phyloP scores from a whole-genome alignment of 192 early-diverging fungal species.

The Backusella luteola region DNA sequence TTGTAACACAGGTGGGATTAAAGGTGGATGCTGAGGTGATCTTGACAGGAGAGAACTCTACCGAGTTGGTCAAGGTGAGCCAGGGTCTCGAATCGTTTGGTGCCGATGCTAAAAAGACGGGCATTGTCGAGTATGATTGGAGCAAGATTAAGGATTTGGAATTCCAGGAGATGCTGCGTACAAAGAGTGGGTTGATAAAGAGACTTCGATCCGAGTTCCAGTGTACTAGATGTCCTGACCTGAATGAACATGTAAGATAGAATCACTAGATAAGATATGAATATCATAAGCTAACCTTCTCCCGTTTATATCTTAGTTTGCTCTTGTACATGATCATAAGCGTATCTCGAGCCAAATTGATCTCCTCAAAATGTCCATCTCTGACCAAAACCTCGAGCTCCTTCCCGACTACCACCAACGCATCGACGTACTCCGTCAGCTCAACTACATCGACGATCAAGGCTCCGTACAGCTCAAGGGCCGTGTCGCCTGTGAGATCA shows the following conservation, averaged over 20 bases:
- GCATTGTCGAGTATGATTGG: conserved; percentile 76
- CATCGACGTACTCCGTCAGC: conserved; percentile 76
- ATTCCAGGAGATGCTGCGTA: conserved; percentile 71
- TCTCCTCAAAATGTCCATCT: conserved; percentile 74
- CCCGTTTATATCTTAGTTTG: conserved; percentile 39
- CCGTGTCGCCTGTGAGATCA: conserved; percentile 95
- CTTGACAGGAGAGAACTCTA: conserved; percentile 33
- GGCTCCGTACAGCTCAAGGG: conserved; percentile 94
- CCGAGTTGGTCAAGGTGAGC: conserved; percentile 21
- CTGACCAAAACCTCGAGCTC: conserved; percentile 90
- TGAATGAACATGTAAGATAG: conserved; percentile 69
- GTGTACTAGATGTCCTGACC: conserved; percentile 74
- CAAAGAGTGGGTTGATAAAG: conserved; percentile 55
- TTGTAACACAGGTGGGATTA: conserved; percentile 54
- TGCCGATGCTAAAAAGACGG: conserved; percentile 28
- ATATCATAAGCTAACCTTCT: neutral
- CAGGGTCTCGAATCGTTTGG: conserved; percentile 39
- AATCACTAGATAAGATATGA: neutral
- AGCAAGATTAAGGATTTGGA: conserved; percentile 83
- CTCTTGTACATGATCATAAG: conserved; percentile 51
- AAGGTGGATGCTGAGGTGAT: conserved; percentile 44
- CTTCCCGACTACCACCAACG: conserved; percentile 92
- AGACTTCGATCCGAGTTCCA: conserved; percentile 52
- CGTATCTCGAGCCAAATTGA: conserved; percentile 68
- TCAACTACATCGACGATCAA: conserved; percentile 82